Conservation (phyloP, 495 filamentous ascomycete genomes). For the Terfezia claveryi region DNA sequence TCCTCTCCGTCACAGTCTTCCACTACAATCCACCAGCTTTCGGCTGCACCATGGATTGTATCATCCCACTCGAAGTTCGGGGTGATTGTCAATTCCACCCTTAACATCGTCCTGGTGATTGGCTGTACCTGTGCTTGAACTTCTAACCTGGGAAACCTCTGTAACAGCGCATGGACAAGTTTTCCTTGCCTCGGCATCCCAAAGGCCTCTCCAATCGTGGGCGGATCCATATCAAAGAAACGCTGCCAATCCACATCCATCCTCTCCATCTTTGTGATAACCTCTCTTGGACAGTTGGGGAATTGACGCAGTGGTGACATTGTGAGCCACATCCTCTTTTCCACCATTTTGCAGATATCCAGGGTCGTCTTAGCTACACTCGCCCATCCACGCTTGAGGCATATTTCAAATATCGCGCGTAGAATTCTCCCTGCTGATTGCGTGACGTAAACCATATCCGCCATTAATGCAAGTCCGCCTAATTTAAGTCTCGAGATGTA, state of each 20-base stretch:
- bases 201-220: constrained; percentile 64
- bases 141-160: constrained; percentile 83
- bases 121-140: constrained; percentile 84
- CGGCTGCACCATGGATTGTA: constrained; percentile 59
- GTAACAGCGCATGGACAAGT: constrained; percentile 59
- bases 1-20: constrained; percentile 97
- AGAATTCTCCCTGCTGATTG: constrained; percentile 94
- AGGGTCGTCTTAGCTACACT: constrained; percentile 81
- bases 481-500: constrained; percentile 90
- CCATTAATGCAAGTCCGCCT: constrained; percentile 88
- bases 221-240: constrained; percentile 90
- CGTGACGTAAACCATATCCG: constrained; percentile 95
- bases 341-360: constrained; percentile 95
- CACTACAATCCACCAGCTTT: constrained; percentile 90
- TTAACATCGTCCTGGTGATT: constrained; percentile 87
- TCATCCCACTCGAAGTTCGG: constrained; percentile 97
- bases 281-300: constrained; percentile 54
- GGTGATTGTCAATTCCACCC: constrained; percentile 75
- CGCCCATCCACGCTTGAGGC: constrained; percentile 87
- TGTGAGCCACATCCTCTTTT: constrained; percentile 98
- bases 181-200: constrained; percentile 79
- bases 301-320: constrained; percentile 94
- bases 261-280: constrained; percentile 75
- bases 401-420: constrained; percentile 89
- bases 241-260: constrained; percentile 85